A percentile compares a stretch with the other conserved stretches of the same genome.
Evolutionary conservation across 2,329 filamentous ascomycete genomes (phyloP).

Genomic region (Aspergillus sp.): DNA sequence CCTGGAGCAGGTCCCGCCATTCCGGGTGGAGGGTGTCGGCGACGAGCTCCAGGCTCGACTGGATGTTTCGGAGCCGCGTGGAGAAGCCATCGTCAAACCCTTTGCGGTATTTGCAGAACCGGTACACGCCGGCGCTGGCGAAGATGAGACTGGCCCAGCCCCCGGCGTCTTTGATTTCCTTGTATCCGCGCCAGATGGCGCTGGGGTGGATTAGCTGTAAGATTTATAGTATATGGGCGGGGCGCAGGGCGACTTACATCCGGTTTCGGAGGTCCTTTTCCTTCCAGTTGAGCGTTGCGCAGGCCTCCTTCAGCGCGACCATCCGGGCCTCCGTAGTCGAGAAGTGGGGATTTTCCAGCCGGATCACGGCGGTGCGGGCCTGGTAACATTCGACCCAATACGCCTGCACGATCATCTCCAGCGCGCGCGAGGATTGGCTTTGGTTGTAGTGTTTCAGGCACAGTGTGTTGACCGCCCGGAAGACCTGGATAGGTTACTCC

Average conservation of each 20-base stretch:
- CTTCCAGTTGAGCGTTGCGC: conserved; percentile 54
- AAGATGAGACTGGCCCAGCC: conserved; percentile 59
- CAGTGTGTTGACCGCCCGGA: conserved; percentile 20
- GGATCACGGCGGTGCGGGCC: conserved; percentile 47
- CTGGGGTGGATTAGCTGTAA: no score
- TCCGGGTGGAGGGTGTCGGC: conserved; percentile 54
- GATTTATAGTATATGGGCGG: no score
- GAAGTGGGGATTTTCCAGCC: conserved; percentile 38
- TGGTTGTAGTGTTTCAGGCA: conserved; percentile 35
- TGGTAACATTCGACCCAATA: conserved; percentile 58
- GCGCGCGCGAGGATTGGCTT: conserved; percentile 54
- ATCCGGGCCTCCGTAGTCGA: conserved; percentile 52
- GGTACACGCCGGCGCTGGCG: conserved; percentile 58
- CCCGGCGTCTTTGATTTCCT: conserved; percentile 57
- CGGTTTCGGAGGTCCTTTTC: conserved; percentile 58
- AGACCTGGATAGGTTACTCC: conserved; percentile 14
- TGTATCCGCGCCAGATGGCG: conserved; percentile 58
- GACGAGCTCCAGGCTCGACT: conserved; percentile 52
- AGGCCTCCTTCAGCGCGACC: conserved; percentile 53
- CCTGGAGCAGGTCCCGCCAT: conserved; percentile 49
- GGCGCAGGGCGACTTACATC: conserved; percentile 16
- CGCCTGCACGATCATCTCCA: conserved; percentile 60
- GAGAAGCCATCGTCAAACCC: conserved; percentile 54
- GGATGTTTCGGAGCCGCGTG: conserved; percentile 45
- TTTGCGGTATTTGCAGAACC: conserved; percentile 60